Evolutionary conservation across 257 asterid species (phyloP), one percentile per base, ranked within the genome.

Genomic region (Henckelia pumila): DNA sequence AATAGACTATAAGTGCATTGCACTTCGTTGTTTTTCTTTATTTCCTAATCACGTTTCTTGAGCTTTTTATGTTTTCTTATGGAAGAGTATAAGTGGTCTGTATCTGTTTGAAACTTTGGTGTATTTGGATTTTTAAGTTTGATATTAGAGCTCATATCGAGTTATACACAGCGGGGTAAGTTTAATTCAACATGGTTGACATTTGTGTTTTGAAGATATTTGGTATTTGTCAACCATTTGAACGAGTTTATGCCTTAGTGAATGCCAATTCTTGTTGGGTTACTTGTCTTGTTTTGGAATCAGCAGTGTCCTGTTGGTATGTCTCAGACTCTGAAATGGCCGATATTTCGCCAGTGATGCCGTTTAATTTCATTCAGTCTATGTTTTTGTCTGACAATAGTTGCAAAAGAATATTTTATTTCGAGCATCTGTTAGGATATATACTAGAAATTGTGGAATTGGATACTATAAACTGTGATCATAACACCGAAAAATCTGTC

Each of bases 271-370:
- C 49, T 37, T 37, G 11, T 37, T 10, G 8, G 49, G n/a, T n/a
- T n/a, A n/a, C n/a, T n/a, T n/a, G n/a, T n/a, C n/a, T n/a, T n/a
- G n/a, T n/a, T n/a, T n/a, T n/a, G 96, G 97, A 49, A 85, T 92
- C 80, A 84, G 89, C 85, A 70, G 82, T n/a, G 87, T 85, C 67
- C 77, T 92, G 37, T 77, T 92, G 94, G 98, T 92, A 88, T 19
- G 79, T 52, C 71, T 67, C 79, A 22, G 20, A 57, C 75, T 63
- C 47, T 64, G 25, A 50, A 13, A 49, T 20, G 23, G 5, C 7
- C 19, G 22, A 66, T 29, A n/a, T n/a, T n/a, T n/a, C n/a, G n/a
- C n/a, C n/a, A n/a, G n/a, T n/a, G n/a, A n/a, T n/a, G n/a, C n/a
- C n/a, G n/a, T n/a, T n/a, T n/a, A n/a, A n/a, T n/a, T n/a, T n/a